Evolutionary conservation across 2,329 filamentous ascomycete genomes (phyloP).

Genomic region (Pyrenophora teres): DNA sequence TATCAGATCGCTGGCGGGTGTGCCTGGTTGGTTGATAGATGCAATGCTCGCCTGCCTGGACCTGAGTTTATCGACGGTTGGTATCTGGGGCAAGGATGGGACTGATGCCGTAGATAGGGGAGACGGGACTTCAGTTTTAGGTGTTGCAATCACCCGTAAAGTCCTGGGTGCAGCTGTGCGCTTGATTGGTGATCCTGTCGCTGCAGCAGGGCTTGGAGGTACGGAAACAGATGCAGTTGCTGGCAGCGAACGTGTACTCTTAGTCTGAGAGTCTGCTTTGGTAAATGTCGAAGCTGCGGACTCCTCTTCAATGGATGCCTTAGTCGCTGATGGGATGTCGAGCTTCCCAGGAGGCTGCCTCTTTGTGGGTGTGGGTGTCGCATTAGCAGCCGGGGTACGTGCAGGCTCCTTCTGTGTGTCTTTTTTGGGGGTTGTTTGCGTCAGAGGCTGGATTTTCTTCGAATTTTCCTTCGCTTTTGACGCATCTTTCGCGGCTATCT

Average conservation of each 20-base stretch:
- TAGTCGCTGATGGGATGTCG: conserved; percentile 51
- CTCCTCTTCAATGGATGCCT: conserved; percentile 26
- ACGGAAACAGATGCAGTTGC: conserved; percentile 55
- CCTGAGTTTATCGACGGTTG: conserved; percentile 49
- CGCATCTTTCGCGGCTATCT: conserved; percentile 22
- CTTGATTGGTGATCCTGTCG: conserved; percentile 52
- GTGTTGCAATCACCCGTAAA: conserved; percentile 69
- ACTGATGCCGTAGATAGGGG: conserved; percentile 43
- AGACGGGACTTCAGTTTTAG: conserved; percentile 63
- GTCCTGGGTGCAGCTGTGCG: conserved; percentile 61
- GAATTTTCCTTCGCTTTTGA: conserved; percentile 25
- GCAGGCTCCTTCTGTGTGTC: conserved; percentile 11
- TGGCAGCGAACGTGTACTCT: conserved; percentile 31
- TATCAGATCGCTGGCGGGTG: conserved; percentile 72
- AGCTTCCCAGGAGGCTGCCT: conserved; percentile 54
- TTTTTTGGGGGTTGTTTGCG: conserved; percentile 21
- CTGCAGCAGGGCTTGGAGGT: conserved; percentile 59
- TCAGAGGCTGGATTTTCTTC: conserved; percentile 22
- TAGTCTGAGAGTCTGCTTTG: conserved; percentile 33
- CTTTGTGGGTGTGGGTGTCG: conserved; percentile 29
- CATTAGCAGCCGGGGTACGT: conserved; percentile 4
- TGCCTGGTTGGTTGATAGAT: conserved; percentile 68
- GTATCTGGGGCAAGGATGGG: conserved; percentile 38
- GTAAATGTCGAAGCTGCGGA: conserved; percentile 15
- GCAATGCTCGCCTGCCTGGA: conserved; percentile 60